A percentile compares a stretch with the other conserved stretches of the same genome.
phyloP scores from a whole-genome alignment of 1,139 yeast species.

The Candida glucosophila region DNA sequence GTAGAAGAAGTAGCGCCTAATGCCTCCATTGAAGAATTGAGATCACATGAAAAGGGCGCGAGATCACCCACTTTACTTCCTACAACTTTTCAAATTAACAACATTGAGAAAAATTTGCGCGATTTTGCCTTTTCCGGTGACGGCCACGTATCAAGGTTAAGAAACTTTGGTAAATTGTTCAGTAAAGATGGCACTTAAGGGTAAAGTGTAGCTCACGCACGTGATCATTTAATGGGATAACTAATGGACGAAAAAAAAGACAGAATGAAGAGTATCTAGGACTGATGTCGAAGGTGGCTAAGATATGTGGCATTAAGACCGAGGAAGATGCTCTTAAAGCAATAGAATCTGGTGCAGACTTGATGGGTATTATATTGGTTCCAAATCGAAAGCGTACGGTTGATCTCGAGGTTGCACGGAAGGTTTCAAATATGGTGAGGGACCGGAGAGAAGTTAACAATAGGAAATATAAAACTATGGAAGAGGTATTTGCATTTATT shows the following conservation, averaged over 20 bases:
- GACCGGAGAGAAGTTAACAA: conserved; percentile 10
- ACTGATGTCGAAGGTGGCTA: too few species aligned
- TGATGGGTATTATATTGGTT: conserved; percentile 80
- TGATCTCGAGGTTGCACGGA: conserved; percentile 41
- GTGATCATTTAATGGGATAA: too few species aligned
- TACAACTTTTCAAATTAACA: conserved; percentile 32
- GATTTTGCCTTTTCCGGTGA: conserved; percentile 47
- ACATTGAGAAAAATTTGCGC: conserved; percentile 46
- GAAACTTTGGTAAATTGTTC: conserved; percentile 51
- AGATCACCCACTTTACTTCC: conserved; percentile 17
- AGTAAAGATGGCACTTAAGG: conserved; percentile 29
- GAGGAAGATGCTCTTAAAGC: conserved; percentile 64
- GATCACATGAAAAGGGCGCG: too few species aligned
- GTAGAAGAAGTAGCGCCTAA: conserved; percentile 1
- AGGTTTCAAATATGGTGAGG: conserved; percentile 36
- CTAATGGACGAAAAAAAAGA: too few species aligned
- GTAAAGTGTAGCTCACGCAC: conserved; percentile 3
- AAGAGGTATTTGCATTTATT: conserved; percentile 13
- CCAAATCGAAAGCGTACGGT: conserved; percentile 75
- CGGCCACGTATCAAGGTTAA: conserved; percentile 47
- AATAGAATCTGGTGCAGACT: conserved; percentile 59
- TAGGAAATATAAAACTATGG: conserved; percentile 12
- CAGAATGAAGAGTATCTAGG: too few species aligned
- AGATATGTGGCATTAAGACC: conserved; percentile 76
- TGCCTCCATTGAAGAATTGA: conserved; percentile 10